Evolutionary conservation across 768 basidiomycete genomes (phyloP), one percentile per base, ranked within the genome.

Genomic region (Tylopilus felleus): DNA sequence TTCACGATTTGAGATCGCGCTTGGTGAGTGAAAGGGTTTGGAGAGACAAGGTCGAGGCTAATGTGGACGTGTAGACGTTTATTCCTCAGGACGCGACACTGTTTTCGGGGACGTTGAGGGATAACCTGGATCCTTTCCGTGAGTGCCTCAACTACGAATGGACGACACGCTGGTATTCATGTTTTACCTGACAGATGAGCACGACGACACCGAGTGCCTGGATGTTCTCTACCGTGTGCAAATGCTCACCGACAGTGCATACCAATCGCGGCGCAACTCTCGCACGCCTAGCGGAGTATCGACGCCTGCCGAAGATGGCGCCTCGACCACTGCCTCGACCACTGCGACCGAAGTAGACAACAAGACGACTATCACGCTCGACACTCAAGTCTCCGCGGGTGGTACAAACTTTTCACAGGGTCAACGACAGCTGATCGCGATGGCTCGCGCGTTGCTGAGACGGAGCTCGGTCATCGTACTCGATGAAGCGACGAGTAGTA

Each of bases 381-480:
- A 90, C 19, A 90, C 87, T 0, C 83, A 87, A 55, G 87, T 96
- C 9, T 90, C 90, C 1, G 78, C 90, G 1, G 93, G 93, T 0
- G 93, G 93, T 0, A 78, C 84, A 28, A 96, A 97, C 73, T 95
- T 97, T 70, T 94, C 90, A 1, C 90, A 93, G 55, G 94, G 95
- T 10, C 93, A 98, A 65, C 71, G 93, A 10, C 94, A 98, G 62
- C 73, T 93, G 16, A 88, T 93, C 49, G 86, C 90, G 1, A 87
- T 93, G 86, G 91, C 90, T 0, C 80, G 91, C 6, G 90, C 91
- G 0, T 73, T 93, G 21, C 74, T 92, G 28, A 75, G 88, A 17
- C 78, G 81, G 8, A 89, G 84, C 63, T 73, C 84, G 13, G 82
- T 93, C 58, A 84, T 93, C 47, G 80, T 93, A 16, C 73, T 92